phyloP scores from a whole-genome alignment of 2,329 filamentous ascomycete genomes.

The Diaporthe eres region DNA sequence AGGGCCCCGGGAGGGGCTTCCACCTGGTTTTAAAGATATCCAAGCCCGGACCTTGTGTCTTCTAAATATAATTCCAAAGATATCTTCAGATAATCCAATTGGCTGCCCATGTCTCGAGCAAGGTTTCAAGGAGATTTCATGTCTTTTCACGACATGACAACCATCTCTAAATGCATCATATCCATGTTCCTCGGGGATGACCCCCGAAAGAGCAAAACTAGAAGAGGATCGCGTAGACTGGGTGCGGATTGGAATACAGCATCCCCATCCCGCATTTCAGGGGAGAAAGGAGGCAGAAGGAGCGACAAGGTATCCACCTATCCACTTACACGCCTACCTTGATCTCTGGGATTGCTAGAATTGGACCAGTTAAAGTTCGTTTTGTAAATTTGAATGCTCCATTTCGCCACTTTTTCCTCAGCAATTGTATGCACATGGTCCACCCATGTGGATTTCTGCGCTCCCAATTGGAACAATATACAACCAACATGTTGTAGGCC shows the following conservation, averaged over 20 bases:
- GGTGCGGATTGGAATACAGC: not conserved
- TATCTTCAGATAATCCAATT: not conserved
- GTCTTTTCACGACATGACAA: not conserved
- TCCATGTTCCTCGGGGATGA: no score
- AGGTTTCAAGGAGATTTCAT: not conserved
- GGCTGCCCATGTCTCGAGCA: not conserved
- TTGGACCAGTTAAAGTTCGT: not conserved
- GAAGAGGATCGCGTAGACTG: not conserved
- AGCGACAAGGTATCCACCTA: conserved; percentile 6
- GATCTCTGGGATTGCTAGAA: not conserved
- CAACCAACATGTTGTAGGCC: not conserved
- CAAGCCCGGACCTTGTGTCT: not conserved
- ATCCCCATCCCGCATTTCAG: not conserved
- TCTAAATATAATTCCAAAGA: not conserved
- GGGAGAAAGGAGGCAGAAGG: not conserved
- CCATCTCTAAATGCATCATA: no score
- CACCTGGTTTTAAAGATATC: no score
- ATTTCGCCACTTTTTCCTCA: not conserved
- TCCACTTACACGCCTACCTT: conserved; percentile 2
- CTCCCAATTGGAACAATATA: not conserved
- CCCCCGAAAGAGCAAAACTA: not conserved
- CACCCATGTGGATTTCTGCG: not conserved
- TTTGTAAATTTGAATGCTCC: not conserved
- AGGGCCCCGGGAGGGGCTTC: no score
- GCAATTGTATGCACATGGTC: no score